A percentile compares a stretch with the other conserved stretches of the same genome.
Evolutionary conservation across 176 grass and related monocot species (phyloP).

Genomic region (Oryza meridionalis): DNA sequence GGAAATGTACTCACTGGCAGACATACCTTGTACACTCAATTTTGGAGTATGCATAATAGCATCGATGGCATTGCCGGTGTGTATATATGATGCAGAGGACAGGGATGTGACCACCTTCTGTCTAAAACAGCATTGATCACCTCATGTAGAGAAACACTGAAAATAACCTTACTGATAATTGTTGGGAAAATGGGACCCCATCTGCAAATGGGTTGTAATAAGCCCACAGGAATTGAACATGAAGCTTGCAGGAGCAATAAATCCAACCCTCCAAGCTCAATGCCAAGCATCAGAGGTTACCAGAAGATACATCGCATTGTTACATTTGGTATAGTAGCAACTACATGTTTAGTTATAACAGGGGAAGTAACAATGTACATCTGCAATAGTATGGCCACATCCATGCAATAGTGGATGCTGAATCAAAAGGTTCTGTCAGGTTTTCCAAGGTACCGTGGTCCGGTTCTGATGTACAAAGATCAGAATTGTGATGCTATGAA

Average conservation of each 20-base stretch:
- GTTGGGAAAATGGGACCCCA: not conserved
- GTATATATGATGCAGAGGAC: not conserved
- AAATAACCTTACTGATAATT: not conserved
- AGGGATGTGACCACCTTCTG: not conserved
- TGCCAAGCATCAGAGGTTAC: constrained; percentile 14
- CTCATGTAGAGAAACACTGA: not conserved
- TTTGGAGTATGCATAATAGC: too few species aligned
- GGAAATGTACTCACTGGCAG: not conserved
- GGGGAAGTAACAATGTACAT: constrained; percentile 30
- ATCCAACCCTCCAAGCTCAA: not conserved
- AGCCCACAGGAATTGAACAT: not conserved
- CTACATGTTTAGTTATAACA: not conserved
- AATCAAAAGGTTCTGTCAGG: constrained; percentile 18
- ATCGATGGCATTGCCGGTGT: not conserved
- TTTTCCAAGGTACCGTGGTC: constrained; percentile 31
- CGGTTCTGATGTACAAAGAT: constrained; percentile 28
- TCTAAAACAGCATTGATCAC: not conserved
- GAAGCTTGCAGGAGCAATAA: not conserved
- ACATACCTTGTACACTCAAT: not conserved
- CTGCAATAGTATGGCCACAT: constrained; percentile 8
- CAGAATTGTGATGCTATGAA: constrained; percentile 16
- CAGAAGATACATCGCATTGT: not conserved
- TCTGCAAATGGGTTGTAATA: not conserved
- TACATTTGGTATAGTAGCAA: constrained; percentile 22
- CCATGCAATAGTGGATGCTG: constrained; percentile 12